Conservation (phyloP, 495 filamentous ascomycete genomes). For the Penicillium silybi region DNA sequence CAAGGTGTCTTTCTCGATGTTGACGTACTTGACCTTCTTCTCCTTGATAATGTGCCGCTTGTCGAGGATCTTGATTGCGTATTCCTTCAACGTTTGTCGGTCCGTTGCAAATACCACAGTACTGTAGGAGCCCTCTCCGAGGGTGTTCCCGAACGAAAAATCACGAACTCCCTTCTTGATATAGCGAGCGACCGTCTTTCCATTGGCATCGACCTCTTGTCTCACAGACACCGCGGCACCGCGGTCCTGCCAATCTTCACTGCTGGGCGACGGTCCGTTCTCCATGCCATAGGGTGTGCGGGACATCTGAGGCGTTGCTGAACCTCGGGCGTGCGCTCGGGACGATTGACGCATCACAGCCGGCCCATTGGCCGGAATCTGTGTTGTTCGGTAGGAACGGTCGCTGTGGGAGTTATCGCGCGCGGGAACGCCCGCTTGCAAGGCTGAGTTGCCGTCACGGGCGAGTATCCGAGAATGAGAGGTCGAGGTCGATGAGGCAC, state of each 20-base stretch:
- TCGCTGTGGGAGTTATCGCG: conserved; percentile 70
- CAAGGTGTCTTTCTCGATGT: conserved; percentile 97
- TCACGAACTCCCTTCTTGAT: conserved; percentile 98
- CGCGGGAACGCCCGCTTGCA: conserved; percentile 60
- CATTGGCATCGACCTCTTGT: conserved; percentile 77
- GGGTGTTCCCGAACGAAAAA: conserved; percentile 86
- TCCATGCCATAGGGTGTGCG: conserved; percentile 58
- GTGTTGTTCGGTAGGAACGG: conserved; percentile 59
- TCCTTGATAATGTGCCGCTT: conserved; percentile 99
- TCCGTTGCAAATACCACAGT: conserved; percentile 95
- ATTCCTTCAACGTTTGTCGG: conserved; percentile 90
- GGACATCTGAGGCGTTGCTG: conserved; percentile 53
- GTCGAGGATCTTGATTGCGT: conserved; percentile 97
- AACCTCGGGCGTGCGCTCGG: conserved; percentile 38
- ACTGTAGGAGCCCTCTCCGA: conserved; percentile 98
- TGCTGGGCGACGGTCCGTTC: conserved; percentile 62
- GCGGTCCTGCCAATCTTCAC: conserved; percentile 92
- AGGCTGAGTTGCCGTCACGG: conserved; percentile 55
- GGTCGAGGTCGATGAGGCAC: conserved; percentile 56
- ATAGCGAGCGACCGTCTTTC: conserved; percentile 71
- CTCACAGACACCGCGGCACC: conserved; percentile 78
- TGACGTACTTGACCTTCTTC: conserved; percentile 99
- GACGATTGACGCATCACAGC: conserved; percentile 48
- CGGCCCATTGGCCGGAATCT: conserved; percentile 53
- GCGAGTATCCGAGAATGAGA: conserved; percentile 55